A percentile compares a stretch with the other conserved stretches of the same genome.
Conservation (phyloP, 768 basidiomycete genomes). For the Rhodocollybia butyracea region DNA sequence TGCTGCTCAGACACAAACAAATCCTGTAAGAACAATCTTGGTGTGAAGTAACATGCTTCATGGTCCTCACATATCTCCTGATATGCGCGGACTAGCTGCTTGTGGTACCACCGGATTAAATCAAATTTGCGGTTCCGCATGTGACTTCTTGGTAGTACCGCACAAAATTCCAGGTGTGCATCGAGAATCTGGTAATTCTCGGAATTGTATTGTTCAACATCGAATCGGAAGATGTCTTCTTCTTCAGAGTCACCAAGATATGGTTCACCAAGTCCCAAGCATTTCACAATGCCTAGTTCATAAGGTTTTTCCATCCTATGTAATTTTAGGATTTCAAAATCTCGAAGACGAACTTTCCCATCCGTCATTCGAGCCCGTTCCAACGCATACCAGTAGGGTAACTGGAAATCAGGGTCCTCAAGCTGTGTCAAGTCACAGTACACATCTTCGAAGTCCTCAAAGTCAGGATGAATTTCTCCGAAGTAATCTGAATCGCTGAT, state of each 20-base stretch:
- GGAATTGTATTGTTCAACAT: not conserved
- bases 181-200: not conserved
- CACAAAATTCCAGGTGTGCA: not conserved
- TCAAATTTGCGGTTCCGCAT: not conserved
- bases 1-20: not conserved
- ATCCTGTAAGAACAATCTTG: not conserved
- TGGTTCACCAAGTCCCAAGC: too few species aligned
- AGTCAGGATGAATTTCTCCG: not conserved
- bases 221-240: too few species aligned
- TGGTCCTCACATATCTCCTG: not conserved
- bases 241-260: too few species aligned
- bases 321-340: not conserved
- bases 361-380: too few species aligned
- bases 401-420: constrained; percentile 1
- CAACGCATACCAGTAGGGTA: constrained; percentile 4
- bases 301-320: constrained; percentile 2
- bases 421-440: not conserved
- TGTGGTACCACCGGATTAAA: constrained; percentile 2
- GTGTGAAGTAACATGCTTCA: not conserved
- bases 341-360: not conserved
- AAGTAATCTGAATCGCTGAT: constrained; percentile 5
- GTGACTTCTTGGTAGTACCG: not conserved
- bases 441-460: not conserved
- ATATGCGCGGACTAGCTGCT: not conserved
- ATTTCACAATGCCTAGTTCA: not conserved